Conservation (phyloP, 352 stramenopile species). For the Phytopythium vexans region DNA sequence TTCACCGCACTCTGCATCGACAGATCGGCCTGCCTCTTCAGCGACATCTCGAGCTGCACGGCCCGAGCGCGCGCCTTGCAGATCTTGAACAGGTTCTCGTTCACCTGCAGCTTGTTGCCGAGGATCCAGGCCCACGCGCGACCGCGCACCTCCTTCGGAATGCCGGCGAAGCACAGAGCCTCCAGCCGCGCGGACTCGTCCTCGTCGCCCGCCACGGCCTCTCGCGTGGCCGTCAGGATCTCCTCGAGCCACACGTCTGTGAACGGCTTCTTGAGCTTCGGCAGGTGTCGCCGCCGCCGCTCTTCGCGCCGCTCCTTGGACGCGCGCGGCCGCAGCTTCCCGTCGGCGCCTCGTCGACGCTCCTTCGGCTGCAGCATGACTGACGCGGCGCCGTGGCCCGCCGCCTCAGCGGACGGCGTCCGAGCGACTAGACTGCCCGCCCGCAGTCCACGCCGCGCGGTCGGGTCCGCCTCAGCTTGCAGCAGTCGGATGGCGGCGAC, state of each 20-base stretch:
- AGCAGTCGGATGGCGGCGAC: slow-evolving; percentile 47
- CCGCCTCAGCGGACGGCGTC: slow-evolving; percentile 31
- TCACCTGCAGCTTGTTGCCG: slow-evolving; percentile 82
- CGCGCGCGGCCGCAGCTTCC: slow-evolving; percentile 26
- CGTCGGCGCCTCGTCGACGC: background rate
- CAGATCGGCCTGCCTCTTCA: slow-evolving; percentile 58
- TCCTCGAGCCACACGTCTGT: slow-evolving; percentile 75
- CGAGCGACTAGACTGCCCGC: slow-evolving; percentile 19
- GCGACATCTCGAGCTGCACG: slow-evolving; percentile 69
- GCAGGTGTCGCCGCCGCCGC: slow-evolving; percentile 50
- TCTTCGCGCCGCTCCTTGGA: slow-evolving; percentile 70
- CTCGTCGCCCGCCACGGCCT: slow-evolving; percentile 13
- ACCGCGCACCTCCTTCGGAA: slow-evolving; percentile 80
- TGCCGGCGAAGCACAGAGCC: slow-evolving; percentile 73
- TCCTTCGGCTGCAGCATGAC: slow-evolving; percentile 18
- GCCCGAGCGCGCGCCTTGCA: slow-evolving; percentile 72
- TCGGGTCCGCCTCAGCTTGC: slow-evolving; percentile 17
- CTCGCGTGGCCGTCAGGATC: slow-evolving; percentile 36
- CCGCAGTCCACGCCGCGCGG: too few species aligned
- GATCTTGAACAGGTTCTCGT: slow-evolving; percentile 82
- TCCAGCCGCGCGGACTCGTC: slow-evolving; percentile 33
- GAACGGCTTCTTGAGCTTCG: slow-evolving; percentile 73
- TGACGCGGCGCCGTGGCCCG: slow-evolving; percentile 18
- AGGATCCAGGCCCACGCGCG: slow-evolving; percentile 79
- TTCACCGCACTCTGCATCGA: slow-evolving; percentile 5